phyloP scores from a whole-genome alignment of 345 rosid species.

The Eucalyptus fibrosa region DNA sequence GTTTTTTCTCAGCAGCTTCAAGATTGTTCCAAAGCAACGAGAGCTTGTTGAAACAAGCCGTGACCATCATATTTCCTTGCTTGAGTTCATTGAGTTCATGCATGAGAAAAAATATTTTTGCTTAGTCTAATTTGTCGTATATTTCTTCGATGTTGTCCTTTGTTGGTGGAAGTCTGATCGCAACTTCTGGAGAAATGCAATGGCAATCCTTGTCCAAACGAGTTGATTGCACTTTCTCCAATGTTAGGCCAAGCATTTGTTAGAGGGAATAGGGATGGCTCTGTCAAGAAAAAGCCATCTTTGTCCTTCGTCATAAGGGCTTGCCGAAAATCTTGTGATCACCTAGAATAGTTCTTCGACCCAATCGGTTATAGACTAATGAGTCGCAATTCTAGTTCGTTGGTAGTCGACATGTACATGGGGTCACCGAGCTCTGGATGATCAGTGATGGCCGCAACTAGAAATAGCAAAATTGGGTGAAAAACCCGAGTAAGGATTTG shows the following conservation, averaged over 20 bases:
- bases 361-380: rapidly evolving
- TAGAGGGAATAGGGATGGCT: neutral
- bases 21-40: neutral
- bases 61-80: neutral
- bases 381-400: rapidly evolving
- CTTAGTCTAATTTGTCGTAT: neutral
- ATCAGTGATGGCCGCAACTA: too few species aligned
- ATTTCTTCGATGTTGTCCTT: neutral
- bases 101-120: neutral
- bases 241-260: neutral
- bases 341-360: neutral
- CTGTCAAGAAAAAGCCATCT: neutral
- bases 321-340: neutral
- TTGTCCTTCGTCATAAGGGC: neutral
- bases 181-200: rapidly evolving
- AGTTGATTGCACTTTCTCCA: neutral
- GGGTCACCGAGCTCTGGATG: neutral
- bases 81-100: neutral
- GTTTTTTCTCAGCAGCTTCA: too few species aligned
- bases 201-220: neutral
- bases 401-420: rapidly evolving
- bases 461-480: rapidly evolving
- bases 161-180: neutral
- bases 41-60: neutral
- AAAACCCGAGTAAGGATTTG: too few species aligned